Base-by-base conservation (phyloP, 2,329 filamentous ascomycete species). In the Capronia coronata region DNA sequence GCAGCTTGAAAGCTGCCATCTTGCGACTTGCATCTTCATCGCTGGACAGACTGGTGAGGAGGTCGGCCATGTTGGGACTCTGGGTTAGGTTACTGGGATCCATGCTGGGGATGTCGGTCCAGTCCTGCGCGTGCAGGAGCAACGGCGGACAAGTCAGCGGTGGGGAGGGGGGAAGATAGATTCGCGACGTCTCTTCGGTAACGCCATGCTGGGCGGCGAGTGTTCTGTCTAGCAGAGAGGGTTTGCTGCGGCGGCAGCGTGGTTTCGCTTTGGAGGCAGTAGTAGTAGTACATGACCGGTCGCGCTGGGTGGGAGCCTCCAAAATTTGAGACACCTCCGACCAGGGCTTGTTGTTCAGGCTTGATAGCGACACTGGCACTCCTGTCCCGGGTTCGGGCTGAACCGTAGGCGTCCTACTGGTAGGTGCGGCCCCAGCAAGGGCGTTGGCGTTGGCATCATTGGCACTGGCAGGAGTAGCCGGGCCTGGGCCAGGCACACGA, bases 1-100 rank as follows among this genome's bases (percentile, higher is more conserved):
- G 93, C 58, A 98, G 81, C 73, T 96, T 96, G 79, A 98, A 98
- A 54, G 94, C 93, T 53, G 93, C 93, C 87, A 97, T 96, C 70
- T 98, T 98, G 64, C 90, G 87, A 60, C 87, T 84, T 49, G 87
- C 90, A 75, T 98, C 93, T 70, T 95, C 79, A 49, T 80, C 76
- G 59, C 77, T 78, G 38, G 75, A 72, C 51, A 84, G 70, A 45
- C 78, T 74, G 55, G 75, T 72, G 52, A 83, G 76, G 58, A 82
- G 68, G 58, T 80, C 77, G 41, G 75, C 67, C 53, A 81, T 69
- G 62, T 76, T 75, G 62, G 58, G 57, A 49, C 54, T 58, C 32
- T 49, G 49, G 18, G 48, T 34, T 27, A 44, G 48, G 41, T 56
- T 50, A 43, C 43, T 46, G 8, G 44, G 37, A 35, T 56, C 56